phyloP scores from a whole-genome alignment of 2,329 filamentous ascomycete species.

The Trichoderma sp. region DNA sequence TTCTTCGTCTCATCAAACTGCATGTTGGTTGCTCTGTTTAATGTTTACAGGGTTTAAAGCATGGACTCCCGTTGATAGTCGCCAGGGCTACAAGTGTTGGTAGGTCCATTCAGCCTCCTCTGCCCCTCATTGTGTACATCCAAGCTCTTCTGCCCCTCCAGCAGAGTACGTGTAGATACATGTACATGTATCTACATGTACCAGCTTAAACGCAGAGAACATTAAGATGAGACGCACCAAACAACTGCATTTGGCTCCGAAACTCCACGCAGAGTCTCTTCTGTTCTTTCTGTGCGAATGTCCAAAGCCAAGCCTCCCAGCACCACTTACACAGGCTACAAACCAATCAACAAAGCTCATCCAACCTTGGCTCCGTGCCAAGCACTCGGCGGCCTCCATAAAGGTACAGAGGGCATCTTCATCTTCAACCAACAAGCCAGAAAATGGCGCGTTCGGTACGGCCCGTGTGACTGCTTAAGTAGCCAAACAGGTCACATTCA shows the following conservation, averaged over 20 bases:
- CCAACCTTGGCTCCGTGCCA: background rate
- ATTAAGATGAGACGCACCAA: background rate
- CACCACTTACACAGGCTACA: background rate
- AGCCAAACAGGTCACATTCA: conserved; percentile 1
- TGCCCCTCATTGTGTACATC: background rate
- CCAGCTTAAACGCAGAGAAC: background rate
- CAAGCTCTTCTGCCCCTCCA: background rate
- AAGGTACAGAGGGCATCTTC: background rate
- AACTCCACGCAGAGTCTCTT: background rate
- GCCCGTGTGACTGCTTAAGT: conserved; percentile 22
- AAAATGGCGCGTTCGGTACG: conserved; percentile 29
- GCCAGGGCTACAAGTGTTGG: background rate
- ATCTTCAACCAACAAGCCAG: background rate
- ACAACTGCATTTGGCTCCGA: background rate
- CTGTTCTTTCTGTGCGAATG: background rate
- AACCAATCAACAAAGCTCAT: background rate
- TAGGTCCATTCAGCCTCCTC: background rate
- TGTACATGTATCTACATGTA: no score
- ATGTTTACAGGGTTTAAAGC: background rate
- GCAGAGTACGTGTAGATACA: background rate
- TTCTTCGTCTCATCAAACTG: background rate
- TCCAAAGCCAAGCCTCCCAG: background rate
- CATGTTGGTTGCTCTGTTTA: background rate
- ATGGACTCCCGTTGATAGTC: background rate
- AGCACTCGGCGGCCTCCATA: background rate